These are phyloP conservation scores for Acorus calamus DNA, from an alignment of 106 monocot genomes.

Conservation along the genomic window DNA sequence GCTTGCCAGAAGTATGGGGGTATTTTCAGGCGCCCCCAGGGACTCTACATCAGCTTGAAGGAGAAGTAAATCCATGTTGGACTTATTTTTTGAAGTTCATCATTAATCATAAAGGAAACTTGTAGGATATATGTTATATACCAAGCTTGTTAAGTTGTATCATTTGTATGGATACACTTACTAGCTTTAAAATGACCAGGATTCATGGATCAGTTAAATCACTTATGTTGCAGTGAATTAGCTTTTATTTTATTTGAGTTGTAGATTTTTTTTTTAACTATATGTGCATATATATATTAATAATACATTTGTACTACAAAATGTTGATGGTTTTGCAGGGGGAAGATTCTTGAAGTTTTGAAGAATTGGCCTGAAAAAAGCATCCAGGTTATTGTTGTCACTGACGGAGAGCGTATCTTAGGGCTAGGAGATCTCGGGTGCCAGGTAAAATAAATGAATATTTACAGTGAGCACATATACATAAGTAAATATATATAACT, in stretches of 20 bases:
- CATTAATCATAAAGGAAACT: too few relatives aligned
- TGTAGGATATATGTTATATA: too few relatives aligned
- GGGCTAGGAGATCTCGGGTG: conserved; percentile 95
- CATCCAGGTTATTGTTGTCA: conserved; percentile 92
- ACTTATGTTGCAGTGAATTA: too few relatives aligned
- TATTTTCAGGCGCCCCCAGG: conserved; percentile 79
- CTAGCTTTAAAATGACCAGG: too few relatives aligned
- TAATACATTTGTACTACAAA: background rate
- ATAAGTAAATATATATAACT: background rate
- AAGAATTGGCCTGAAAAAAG: conserved; percentile 85
- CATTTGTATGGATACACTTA: too few relatives aligned
- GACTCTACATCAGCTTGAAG: conserved; percentile 85
- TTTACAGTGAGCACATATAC: background rate
- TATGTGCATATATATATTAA: background rate
- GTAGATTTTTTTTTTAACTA: too few relatives aligned
- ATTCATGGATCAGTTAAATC: too few relatives aligned
- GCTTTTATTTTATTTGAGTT: too few relatives aligned
- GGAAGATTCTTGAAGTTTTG: conserved; percentile 79
- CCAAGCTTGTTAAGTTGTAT: too few relatives aligned
- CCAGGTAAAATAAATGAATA: conserved; percentile 35
- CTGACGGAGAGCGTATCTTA: conserved; percentile 91
- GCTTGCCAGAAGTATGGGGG: conserved; percentile 95
- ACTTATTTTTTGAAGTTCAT: background rate
- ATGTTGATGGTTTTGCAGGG: conserved; percentile 32
- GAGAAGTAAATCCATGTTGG: conserved; percentile 44